Evolutionary conservation across 495 filamentous ascomycete species (phyloP).

Genomic region (Aspergillus diversus): DNA sequence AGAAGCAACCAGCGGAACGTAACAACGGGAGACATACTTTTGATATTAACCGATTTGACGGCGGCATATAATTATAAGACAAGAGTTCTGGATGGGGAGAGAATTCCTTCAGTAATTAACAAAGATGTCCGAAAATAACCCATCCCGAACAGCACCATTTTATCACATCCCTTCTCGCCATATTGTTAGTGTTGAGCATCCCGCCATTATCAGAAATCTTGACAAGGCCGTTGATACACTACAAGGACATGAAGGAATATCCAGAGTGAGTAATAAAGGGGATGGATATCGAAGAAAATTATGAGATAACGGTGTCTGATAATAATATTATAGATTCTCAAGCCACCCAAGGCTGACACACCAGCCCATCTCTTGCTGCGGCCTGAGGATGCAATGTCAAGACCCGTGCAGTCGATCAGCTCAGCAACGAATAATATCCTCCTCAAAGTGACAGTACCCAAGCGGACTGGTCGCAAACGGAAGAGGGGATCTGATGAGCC

Average conservation of each 20-base stretch:
- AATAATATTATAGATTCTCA: conserved; percentile 39
- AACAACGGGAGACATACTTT: background rate
- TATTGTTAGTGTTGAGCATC: conserved; percentile 85
- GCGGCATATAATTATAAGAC: too few species aligned
- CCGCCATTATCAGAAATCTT: conserved; percentile 78
- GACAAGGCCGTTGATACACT: conserved; percentile 82
- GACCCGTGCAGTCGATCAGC: conserved; percentile 72
- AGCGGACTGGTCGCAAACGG: conserved; percentile 80
- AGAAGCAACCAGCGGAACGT: background rate
- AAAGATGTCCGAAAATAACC: conserved; percentile 27
- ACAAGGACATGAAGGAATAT: conserved; percentile 65
- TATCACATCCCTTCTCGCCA: conserved; percentile 62
- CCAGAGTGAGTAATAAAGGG: conserved; percentile 54
- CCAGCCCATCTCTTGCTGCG: conserved; percentile 66
- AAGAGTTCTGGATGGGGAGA: background rate
- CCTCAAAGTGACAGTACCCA: conserved; percentile 85
- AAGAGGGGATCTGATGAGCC: conserved; percentile 72
- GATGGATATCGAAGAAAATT: background rate
- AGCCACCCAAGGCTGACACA: conserved; percentile 42
- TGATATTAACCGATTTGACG: too few species aligned
- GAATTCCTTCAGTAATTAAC: background rate
- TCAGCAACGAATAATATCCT: conserved; percentile 76
- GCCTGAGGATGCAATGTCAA: conserved; percentile 75
- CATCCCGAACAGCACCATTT: conserved; percentile 52
- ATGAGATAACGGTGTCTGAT: background rate